These are phyloP conservation scores for Podospora australis DNA, from an alignment of 495 filamentous ascomycete genomes.

Conservation along the genomic window DNA sequence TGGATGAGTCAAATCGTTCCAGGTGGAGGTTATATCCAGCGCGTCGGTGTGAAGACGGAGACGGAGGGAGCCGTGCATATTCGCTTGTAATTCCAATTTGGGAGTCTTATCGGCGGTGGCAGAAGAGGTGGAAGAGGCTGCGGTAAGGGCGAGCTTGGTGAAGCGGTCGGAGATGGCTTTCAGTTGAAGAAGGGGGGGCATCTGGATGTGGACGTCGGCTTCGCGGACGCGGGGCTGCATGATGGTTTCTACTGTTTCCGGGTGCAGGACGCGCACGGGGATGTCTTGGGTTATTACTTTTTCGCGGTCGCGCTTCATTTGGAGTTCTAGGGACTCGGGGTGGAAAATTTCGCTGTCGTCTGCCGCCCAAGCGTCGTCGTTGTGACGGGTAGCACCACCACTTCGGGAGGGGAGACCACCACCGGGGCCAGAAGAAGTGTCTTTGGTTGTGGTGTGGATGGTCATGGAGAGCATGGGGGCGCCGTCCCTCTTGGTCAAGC, in stretches of 20 bases:
- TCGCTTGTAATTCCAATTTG: slow-evolving; percentile 75
- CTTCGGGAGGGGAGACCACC: slow-evolving; percentile 18
- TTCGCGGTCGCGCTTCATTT: slow-evolving; percentile 57
- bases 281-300: slow-evolving; percentile 93
- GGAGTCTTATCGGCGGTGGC: slow-evolving; percentile 33
- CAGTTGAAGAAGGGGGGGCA: slow-evolving; percentile 75
- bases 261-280: slow-evolving; percentile 81
- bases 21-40: slow-evolving; percentile 71
- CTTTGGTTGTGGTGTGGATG: slow-evolving; percentile 58
- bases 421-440: slow-evolving; percentile 23
- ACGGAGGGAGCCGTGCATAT: slow-evolving; percentile 80
- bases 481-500: slow-evolving; percentile 87
- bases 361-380: slow-evolving; percentile 19
- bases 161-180: slow-evolving; percentile 92
- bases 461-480: slow-evolving; percentile 79
- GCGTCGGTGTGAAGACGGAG: slow-evolving; percentile 72
- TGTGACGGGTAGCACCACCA: slow-evolving; percentile 9
- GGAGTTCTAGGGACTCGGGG: slow-evolving; percentile 44
- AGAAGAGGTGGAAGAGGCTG: slow-evolving; percentile 20
- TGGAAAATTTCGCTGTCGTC: slow-evolving; percentile 37
- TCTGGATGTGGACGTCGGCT: slow-evolving; percentile 87
- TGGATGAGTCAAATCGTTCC: slow-evolving; percentile 78
- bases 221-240: slow-evolving; percentile 87
- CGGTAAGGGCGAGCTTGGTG: slow-evolving; percentile 60
- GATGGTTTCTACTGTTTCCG: slow-evolving; percentile 70